Evolutionary conservation across 2,329 filamentous ascomycete species (phyloP), one percentile per base, ranked within the genome.

Genomic region (Paracoccidioides brasiliensis): DNA sequence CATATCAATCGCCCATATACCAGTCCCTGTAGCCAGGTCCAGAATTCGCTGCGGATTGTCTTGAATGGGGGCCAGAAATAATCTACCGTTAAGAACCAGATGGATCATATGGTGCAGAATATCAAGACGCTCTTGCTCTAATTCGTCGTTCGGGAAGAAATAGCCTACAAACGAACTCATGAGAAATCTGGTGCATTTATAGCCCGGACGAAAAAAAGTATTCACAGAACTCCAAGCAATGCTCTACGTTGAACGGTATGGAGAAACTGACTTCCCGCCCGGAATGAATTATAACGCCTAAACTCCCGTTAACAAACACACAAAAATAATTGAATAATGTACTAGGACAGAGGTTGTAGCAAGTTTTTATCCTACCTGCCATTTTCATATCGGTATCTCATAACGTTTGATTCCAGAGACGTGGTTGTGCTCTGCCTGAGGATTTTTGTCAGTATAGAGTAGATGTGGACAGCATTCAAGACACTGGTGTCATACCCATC

Each of bases 1-100:
- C 53, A 68, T 62, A 15, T 65, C 61, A 8, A 67, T 66, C 14
- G 67, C 61, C 67, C 67, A 69, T 49, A 66, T 63, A 10, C 66
- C 67, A 1, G 64, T 67, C 7, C 66, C 66, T 0, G 76, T 79
- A 3, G 77, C 78, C 15, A 79, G 64, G 62, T 80, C 78, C 5
- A 80, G 67, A 22, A 75, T 72, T 28, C 70, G 67, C 42, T 68
- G 68, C 1, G 72, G 70, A 6, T 56, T 15, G 5, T 57, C 9
- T 2, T 67, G 61, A 10, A 77, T 63, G 3, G 78, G 76, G 5
- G 75, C 72, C 12, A 74, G 67, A 60, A 71, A 71, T 4, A 79
- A 69, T 43, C 69, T 68, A 51, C 75, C 73, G 40, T 69, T 66
- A 44, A 75, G 70, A 1, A 74, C 67, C 56, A 81, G 74, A 43